phyloP scores from a whole-genome alignment of 176 grass and related monocot species.

The Musa schizocarpa region DNA sequence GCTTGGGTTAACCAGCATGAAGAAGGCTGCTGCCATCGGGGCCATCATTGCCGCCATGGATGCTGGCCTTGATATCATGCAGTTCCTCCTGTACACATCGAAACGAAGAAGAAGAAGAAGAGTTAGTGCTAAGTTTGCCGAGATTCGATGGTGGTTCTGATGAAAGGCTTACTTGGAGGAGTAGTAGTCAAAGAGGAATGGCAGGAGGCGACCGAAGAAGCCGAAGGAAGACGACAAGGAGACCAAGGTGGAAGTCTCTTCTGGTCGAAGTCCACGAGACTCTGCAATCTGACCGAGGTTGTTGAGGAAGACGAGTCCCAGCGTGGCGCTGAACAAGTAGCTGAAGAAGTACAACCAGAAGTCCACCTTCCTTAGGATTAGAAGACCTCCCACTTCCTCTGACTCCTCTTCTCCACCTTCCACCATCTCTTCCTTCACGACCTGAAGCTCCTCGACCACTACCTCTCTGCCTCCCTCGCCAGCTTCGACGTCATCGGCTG shows the following conservation, averaged over 20 bases:
- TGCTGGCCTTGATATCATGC: slow-evolving; percentile 48
- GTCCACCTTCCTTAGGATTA: slow-evolving; percentile 45
- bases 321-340: slow-evolving; percentile 87
- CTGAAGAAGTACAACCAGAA: slow-evolving; percentile 96
- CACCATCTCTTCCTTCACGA: background rate
- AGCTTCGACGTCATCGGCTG: slow-evolving; percentile 34
- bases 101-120: slow-evolving; percentile 1
- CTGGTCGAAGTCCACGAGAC: slow-evolving; percentile 42
- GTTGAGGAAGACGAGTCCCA: slow-evolving; percentile 90
- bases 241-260: slow-evolving; percentile 54
- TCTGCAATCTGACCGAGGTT: slow-evolving; percentile 94
- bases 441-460: slow-evolving; percentile 2
- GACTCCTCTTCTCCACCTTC: background rate
- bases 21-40: slow-evolving; percentile 66
- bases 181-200: slow-evolving; percentile 88
- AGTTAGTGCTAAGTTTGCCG: background rate
- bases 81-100: slow-evolving; percentile 25
- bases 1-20: slow-evolving; percentile 48
- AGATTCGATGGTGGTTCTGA: too few species aligned
- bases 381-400: slow-evolving; percentile 55
- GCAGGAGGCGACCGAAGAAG: slow-evolving; percentile 93
- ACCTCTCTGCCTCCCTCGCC: slow-evolving; percentile 11
- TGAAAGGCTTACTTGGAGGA: slow-evolving; percentile 46
- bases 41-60: slow-evolving; percentile 87
- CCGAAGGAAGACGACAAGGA: slow-evolving; percentile 88